Conservation (phyloP, 78 protist species). For the Paratrimastix pyriformis region DNA sequence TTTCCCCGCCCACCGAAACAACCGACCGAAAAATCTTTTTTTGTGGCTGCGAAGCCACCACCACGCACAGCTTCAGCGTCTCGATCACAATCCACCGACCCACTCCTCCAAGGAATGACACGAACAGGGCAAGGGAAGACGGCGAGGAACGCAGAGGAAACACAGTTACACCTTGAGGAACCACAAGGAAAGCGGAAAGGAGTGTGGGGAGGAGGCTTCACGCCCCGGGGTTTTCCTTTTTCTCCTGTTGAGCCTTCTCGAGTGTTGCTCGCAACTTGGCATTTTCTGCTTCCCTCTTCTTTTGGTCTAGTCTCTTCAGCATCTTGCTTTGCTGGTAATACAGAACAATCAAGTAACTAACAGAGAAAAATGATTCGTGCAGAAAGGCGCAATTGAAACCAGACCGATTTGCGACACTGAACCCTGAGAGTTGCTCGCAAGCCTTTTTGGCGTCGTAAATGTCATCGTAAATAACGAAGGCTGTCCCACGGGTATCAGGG, state of each 20-base stretch:
- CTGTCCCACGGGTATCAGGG: slow-evolving; percentile 81
- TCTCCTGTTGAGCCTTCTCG: background rate
- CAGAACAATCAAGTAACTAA: slow-evolving; percentile 38
- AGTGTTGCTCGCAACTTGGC: background rate
- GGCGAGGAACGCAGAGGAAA: no score
- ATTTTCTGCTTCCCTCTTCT: slow-evolving; percentile 39
- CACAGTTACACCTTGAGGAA: no score
- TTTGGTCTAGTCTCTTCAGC: slow-evolving; percentile 47
- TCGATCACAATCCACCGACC: no score
- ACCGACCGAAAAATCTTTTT: no score
- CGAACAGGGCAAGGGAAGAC: no score
- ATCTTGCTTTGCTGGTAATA: slow-evolving; percentile 59
- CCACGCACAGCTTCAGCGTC: no score
- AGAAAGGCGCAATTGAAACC: background rate
- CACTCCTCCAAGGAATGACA: no score
- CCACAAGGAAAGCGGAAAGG: no score
- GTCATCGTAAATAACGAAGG: slow-evolving; percentile 92
- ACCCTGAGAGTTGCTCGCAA: slow-evolving; percentile 83
- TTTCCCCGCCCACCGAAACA: no score
- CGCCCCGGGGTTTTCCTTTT: no score
- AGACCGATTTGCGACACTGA: slow-evolving; percentile 76
- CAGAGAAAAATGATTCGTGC: background rate
- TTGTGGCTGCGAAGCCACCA: no score
- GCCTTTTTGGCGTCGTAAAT: slow-evolving; percentile 94
- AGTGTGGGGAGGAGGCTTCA: no score